Evolutionary conservation across 495 filamentous ascomycete species (phyloP), one percentile per base, ranked within the genome.

Genomic region (Neurospora sublineolata): DNA sequence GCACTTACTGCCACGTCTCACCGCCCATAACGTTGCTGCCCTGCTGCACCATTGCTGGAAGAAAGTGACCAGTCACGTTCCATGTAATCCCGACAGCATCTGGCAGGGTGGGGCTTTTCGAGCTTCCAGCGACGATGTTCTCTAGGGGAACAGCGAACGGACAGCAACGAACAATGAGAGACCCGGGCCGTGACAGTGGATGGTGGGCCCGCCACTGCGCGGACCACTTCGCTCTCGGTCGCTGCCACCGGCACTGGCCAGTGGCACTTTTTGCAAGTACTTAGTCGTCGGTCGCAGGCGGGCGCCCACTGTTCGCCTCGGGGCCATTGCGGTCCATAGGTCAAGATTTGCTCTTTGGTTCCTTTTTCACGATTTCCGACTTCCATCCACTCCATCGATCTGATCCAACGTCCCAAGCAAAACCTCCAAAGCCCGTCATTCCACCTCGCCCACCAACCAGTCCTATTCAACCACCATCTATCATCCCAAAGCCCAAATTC

Each of bases 271-370:
- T 60, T 60, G 52, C 41, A 44, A 20, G 14, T 14, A n/a, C n/a
- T n/a, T n/a, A 27, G 52, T 30, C 52, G 23, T 64, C 52, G 52
- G 52, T 33, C 52, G 52, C 52, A 64, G 52, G 20, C 12, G 52
- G 23, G 52, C 52, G 14, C 52, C 52, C 52, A 64, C 52, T 64
- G 52, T 64, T 64, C 52, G 52, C 52, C 52, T 64, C 52, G 52
- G 52, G 52, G 52, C 52, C 52, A 33, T 60, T 60, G 52, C 52
- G 52, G 52, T 60, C 52, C 52, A 60, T 60, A 60, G 52, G 52
- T 74, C 71, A 76, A 75, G 75, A 72, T 74, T 74, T 76, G 72
- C 71, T 72, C 67, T 74, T n/a, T n/a, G n/a, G n/a, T n/a, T 76
- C 52, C 52, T 36, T 75, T 71, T 72, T 60, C 38, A 76, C 67